These are phyloP conservation scores for Microsporum audouinii DNA, from an alignment of 2,329 filamentous ascomycete genomes.

Conservation along the genomic window DNA sequence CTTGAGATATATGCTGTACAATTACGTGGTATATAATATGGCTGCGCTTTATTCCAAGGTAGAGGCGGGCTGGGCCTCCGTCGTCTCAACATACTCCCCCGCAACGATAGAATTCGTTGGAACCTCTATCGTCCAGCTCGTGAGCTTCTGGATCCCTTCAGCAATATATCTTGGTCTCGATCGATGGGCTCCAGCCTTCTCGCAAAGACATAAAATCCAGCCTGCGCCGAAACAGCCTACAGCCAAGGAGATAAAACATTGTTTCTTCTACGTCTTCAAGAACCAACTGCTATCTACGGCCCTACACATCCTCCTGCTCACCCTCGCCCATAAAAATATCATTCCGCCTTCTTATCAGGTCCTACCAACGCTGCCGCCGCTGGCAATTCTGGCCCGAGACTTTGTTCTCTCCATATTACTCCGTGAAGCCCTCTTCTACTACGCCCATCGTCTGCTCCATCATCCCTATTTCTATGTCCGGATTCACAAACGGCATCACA, in stretches of 20 bases:
- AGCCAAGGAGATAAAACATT: constrained; percentile 10
- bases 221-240: constrained; percentile 13
- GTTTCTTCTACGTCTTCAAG: constrained; percentile 28
- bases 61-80: constrained; percentile 4
- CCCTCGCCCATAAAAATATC: constrained; percentile 12
- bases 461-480: constrained; percentile 37
- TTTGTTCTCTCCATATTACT: constrained; percentile 34
- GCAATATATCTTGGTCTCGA: constrained; percentile 14
- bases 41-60: neutral
- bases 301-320: constrained; percentile 15
- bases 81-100: constrained; percentile 11
- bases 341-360: constrained; percentile 31
- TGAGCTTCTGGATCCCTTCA: constrained; percentile 14
- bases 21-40: neutral
- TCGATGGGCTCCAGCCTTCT: constrained; percentile 13
- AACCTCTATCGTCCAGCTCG: constrained; percentile 36
- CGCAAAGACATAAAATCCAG: constrained; percentile 16
- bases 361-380: constrained; percentile 27
- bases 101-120: constrained; percentile 23
- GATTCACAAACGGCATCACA: constrained; percentile 48
- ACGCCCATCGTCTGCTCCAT: constrained; percentile 45
- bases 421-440: constrained; percentile 45
- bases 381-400: constrained; percentile 30
- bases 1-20: neutral
- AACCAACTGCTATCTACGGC: constrained; percentile 38